Base-by-base conservation (phyloP, 2,329 filamentous ascomycete genomes). In the Claviceps africana region DNA sequence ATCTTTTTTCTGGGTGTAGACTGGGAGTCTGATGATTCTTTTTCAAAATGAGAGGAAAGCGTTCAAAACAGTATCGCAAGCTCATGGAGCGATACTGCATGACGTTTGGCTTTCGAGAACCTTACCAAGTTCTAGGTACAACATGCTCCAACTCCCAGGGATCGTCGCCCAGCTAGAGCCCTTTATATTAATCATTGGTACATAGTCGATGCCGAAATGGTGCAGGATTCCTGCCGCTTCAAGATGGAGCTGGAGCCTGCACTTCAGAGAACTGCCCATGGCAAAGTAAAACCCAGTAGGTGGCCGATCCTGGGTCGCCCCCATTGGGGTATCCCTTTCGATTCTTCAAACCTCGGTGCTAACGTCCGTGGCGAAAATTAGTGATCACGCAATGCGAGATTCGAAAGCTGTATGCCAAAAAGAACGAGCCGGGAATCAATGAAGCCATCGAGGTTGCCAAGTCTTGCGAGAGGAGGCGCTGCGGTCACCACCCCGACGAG, bases 71-170 rank as follows among this genome's bases (percentile, higher is more conserved):
- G 59, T 78, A 78, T 60, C 73, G 75, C 60, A 96, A 96, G 81
- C 82, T 96, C 63, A 94, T 98, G 83, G 84, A 88, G 70, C 85
- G 91, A 65, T 95, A 90, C 77, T 82, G 83, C 64, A 78, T 91
- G 67, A 83, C 82, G 55, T 96, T 95, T 65, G 85, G 86, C 55
- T 96, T 96, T 68, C 87, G 90, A 60, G 86, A 93, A 70, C 89
- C 93, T 11, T 97, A 96, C 71, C 93, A 97, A 71, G 84, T 95
- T 50, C 73, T 95, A 44, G 74, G 81, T 85, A 71, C 10, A 22
- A 22, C 53, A 72, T 63, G 54, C 19, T 44, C 17, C 22, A 15
- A 44, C 22, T 44, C 11, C 1, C 21, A 1, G 15, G 7, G 13
- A 44, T 44, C 42, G 6, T 44, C 42, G 6, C 22, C 22, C 11